Evolutionary conservation across 345 rosid species (phyloP), one percentile per base, ranked within the genome.

Genomic region (Salix suchowensis): DNA sequence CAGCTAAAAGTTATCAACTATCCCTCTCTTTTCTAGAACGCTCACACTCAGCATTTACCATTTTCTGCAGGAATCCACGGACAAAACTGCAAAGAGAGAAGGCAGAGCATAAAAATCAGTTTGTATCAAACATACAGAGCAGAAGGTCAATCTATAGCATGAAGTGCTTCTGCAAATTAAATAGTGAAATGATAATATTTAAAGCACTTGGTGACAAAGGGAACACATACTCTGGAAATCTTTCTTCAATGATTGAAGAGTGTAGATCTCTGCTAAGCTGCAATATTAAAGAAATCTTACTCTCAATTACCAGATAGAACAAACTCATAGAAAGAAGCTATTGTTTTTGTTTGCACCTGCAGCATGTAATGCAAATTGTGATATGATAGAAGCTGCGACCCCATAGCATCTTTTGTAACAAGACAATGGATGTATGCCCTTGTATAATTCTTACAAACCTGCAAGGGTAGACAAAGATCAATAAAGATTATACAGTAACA

Each of bases 381-480:
- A 75, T 89, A 90, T 24, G 94, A 92, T 36, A 92, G 77, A 84
- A 92, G 97, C 81, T 90, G 94, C 36, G 97, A 90, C 54, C 97
- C 97, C 94, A 90, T 92, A 2, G 93, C 88, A 76, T 92, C 94
- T 77, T 90, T 92, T 4, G 94, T 84, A 19, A 90, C 97, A 65
- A 92, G 87, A 78, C 85, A 84, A 84, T 89, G 97, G 37, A 92
- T 82, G 76, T 92, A 90, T 67, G 94, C 94, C 83, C 97, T 84
- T 4, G 93, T 81, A 76, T 89, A 90, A 42, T 82, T 92, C 84
- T 86, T 90, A 87, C 97, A 92, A n/a, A 92, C 94, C 94, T 90
- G 73, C 65, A 82, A 30, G 73, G 78, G 30, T 30, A 70, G 50
- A 76, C 62, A 76, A 11, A 34, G 44, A 72, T 39, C 14, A 67